phyloP scores from a whole-genome alignment of 2,329 filamentous ascomycete genomes.

The Fusarium sp. region DNA sequence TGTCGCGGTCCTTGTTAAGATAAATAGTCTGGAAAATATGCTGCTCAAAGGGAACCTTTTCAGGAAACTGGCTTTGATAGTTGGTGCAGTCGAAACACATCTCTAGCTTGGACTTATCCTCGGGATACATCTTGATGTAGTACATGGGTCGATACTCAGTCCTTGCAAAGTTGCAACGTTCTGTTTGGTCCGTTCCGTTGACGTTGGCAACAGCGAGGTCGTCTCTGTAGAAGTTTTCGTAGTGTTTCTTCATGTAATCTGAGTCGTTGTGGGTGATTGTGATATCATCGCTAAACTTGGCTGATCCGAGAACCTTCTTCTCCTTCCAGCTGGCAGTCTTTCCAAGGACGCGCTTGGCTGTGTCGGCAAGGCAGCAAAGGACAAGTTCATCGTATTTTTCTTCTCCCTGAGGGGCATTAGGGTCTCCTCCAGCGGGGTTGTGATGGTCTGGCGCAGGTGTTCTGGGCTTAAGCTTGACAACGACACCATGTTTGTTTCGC shows the following conservation, averaged over 20 bases:
- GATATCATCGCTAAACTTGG: constrained; percentile 31
- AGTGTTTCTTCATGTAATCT: constrained; percentile 33
- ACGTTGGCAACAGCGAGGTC: constrained; percentile 25
- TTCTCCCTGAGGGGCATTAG: constrained; percentile 14
- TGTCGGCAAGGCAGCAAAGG: constrained; percentile 29
- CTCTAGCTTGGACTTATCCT: constrained; percentile 31
- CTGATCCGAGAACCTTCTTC: constrained; percentile 22
- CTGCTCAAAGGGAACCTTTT: constrained; percentile 30
- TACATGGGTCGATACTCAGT: constrained; percentile 33
- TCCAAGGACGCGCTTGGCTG: constrained; percentile 22
- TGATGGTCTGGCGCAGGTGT: constrained; percentile 26
- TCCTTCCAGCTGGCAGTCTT: constrained; percentile 31
- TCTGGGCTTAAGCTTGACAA: constrained; percentile 20
- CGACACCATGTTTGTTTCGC: constrained; percentile 14
- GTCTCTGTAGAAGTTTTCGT: constrained; percentile 29
- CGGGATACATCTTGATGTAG: constrained; percentile 35
- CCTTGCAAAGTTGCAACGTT: constrained; percentile 24
- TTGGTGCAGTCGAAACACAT: constrained; percentile 36
- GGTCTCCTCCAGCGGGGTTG: constrained; percentile 26
- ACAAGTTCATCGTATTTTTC: constrained; percentile 28
- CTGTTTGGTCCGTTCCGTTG: constrained; percentile 20
- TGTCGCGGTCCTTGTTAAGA: constrained; percentile 55
- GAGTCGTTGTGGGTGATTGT: constrained; percentile 31
- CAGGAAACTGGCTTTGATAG: constrained; percentile 32
- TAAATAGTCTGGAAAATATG: constrained; percentile 64